Evolutionary conservation across 768 basidiomycete genomes (phyloP).

Genomic region (Lentinula lateritia): DNA sequence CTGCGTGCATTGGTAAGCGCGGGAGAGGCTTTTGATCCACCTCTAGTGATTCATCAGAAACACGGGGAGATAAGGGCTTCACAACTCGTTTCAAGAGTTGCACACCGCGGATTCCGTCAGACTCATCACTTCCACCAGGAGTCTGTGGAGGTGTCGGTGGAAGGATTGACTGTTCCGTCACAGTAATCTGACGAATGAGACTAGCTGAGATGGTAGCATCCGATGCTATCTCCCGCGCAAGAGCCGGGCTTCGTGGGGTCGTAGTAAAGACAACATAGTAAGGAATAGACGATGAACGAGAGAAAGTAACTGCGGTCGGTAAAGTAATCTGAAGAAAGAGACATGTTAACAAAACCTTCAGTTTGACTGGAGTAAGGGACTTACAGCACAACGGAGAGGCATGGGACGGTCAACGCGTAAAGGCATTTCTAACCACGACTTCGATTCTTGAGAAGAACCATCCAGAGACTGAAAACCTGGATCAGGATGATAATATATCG

Average conservation of each 20-base stretch:
- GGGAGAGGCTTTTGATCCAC: slow-evolving; percentile 37
- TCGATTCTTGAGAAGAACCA: slow-evolving; percentile 28
- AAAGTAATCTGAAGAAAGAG: slow-evolving; percentile 49
- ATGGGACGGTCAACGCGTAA: slow-evolving; percentile 56
- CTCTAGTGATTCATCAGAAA: slow-evolving; percentile 17
- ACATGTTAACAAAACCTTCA: slow-evolving; percentile 3
- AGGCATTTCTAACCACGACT: slow-evolving; percentile 67
- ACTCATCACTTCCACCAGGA: slow-evolving; percentile 42
- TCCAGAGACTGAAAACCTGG: slow-evolving; percentile 55
- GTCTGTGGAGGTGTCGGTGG: slow-evolving; percentile 46
- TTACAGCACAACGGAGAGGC: slow-evolving; percentile 62
- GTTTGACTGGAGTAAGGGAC: slow-evolving; percentile 19
- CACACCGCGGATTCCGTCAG: slow-evolving; percentile 16
- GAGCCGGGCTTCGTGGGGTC: slow-evolving; percentile 42
- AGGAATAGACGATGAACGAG: slow-evolving; percentile 56
- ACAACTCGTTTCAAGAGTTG: slow-evolving; percentile 30
- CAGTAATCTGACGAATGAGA: slow-evolving; percentile 53
- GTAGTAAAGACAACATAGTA: slow-evolving; percentile 75
- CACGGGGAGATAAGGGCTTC: slow-evolving; percentile 19
- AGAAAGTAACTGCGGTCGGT: slow-evolving; percentile 55
- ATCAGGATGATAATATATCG: slow-evolving; percentile 57
- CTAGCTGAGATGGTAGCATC: slow-evolving; percentile 71
- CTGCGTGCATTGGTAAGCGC: slow-evolving; percentile 30
- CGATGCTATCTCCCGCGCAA: slow-evolving; percentile 61
- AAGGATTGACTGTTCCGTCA: slow-evolving; percentile 36